Conservation (phyloP, 352 stramenopile species). For the Phytophthora tubulina region DNA sequence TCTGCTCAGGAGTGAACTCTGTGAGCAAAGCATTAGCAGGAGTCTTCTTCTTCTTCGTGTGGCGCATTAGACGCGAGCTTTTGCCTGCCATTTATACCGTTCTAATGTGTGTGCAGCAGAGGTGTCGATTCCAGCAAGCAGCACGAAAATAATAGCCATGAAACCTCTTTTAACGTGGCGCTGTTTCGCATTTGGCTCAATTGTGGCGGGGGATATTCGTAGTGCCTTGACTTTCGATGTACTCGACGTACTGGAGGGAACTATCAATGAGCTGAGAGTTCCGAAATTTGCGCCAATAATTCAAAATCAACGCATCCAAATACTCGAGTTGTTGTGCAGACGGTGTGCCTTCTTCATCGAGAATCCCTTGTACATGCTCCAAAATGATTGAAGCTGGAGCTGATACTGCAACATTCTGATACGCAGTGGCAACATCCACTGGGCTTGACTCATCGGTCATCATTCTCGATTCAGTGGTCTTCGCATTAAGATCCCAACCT, state of each 20-base stretch:
- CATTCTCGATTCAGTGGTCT: constrained; percentile 18
- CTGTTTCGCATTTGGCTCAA: neutral
- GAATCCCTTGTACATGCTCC: constrained; percentile 55
- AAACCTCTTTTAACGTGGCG: constrained; percentile 20
- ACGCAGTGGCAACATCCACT: constrained; percentile 22
- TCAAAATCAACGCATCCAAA: constrained; percentile 69
- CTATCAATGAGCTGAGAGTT: constrained; percentile 43
- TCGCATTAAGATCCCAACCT: constrained; percentile 56
- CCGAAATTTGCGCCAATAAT: constrained; percentile 57
- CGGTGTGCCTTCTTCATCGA: constrained; percentile 38
- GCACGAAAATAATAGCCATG: constrained; percentile 29
- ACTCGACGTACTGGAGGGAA: constrained; percentile 59
- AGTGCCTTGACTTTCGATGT: constrained; percentile 46
- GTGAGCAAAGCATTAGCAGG: constrained; percentile 8
- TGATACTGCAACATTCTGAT: constrained; percentile 42
- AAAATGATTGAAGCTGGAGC: constrained; percentile 30
- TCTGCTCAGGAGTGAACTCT: constrained; percentile 28
- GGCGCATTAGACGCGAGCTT: constrained; percentile 16
- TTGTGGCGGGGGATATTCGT: constrained; percentile 6
- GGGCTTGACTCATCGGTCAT: neutral
- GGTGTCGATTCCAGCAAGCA: constrained; percentile 11
- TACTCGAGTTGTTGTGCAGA: constrained; percentile 62
- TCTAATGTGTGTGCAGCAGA: neutral
- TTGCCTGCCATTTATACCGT: constrained; percentile 16
- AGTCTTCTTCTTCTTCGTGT: constrained; percentile 34